These are phyloP conservation scores for Xylariaceae sp. DNA, from an alignment of 2,329 filamentous ascomycete genomes.

Conservation along the genomic window DNA sequence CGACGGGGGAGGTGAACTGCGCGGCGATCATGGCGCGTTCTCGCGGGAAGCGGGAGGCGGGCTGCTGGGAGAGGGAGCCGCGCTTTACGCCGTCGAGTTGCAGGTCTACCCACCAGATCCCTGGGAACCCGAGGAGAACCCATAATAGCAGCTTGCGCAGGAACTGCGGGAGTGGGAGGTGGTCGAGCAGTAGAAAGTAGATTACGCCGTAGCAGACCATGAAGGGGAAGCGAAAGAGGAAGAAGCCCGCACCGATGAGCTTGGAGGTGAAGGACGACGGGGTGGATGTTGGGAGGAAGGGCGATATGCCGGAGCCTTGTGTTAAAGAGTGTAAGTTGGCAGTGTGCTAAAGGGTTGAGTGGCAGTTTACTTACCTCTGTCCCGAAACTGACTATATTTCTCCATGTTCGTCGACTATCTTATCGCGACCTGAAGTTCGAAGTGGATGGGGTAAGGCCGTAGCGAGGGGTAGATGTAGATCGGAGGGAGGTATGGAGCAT, in stretches of 20 bases:
- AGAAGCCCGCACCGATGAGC: constrained; percentile 68
- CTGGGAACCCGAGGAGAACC: constrained; percentile 82
- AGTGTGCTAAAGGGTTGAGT: not conserved
- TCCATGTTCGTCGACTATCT: constrained; percentile 61
- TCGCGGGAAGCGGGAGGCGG: constrained; percentile 70
- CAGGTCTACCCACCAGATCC: constrained; percentile 98
- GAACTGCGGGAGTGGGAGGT: constrained; percentile 63
- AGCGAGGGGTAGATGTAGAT: no score
- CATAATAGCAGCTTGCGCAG: constrained; percentile 83
- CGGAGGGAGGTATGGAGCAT: not conserved
- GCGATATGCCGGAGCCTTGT: constrained; percentile 88
- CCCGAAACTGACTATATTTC: constrained; percentile 90
- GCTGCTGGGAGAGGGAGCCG: constrained; percentile 77
- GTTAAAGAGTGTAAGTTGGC: not conserved
- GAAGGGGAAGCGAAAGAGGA: constrained; percentile 76
- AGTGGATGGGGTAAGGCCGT: no score
- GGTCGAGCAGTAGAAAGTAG: constrained; percentile 82
- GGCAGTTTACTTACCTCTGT: constrained; percentile 62
- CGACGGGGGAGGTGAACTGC: constrained; percentile 88
- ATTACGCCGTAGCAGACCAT: constrained; percentile 64
- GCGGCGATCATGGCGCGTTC: constrained; percentile 81
- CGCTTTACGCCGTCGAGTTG: constrained; percentile 95
- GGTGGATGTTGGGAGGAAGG: constrained; percentile 81
- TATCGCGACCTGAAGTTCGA: no score
- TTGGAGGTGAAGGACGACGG: constrained; percentile 61